Evolutionary conservation across 2,329 filamentous ascomycete genomes (phyloP), one percentile per base, ranked within the genome.

Genomic region (Talaromyces sp.): DNA sequence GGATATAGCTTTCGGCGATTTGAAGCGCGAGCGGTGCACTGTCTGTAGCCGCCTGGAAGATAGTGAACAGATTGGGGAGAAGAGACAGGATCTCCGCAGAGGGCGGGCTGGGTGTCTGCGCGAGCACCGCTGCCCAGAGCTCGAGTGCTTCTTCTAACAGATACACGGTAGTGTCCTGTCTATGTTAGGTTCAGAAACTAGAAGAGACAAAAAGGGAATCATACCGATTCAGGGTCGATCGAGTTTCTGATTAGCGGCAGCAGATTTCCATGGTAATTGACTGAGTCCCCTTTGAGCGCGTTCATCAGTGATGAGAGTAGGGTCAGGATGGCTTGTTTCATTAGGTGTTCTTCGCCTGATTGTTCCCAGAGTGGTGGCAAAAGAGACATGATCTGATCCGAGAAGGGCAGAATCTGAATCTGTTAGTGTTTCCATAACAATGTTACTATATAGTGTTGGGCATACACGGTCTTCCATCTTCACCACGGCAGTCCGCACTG

Each of bases 61-160:
- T 80, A 0, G 86, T 86, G 15, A 92, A 83, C 1, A 85, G 81
- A 53, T 82, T 77, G n/a, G 85, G 82, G 2, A 86, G 82, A 39
- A 93, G 80, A 3, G 81, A 78, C 4, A 89, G 73, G n/a, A 93
- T 77, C 15, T 87, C 85, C 0, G 81, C 76, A 0, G 85, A 82
- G 15, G 75, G 77, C 0, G 89, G 87, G 13, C 85, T 77, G 8
- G 83, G 81, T 62, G 87, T 88, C 68, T 91, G 86, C 64, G 81
- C 81, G 42, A 93, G 75, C 11, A 97, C 86, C 1, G 89, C 85
- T 36, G 84, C 83, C 93, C 93, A 98, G 3, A 99, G 84, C 60
- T 97, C 93, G 15, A 98, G 80, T 0, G 92, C 91, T 72, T 99
- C 95, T 64, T 98, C 95, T 13, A 96, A 85, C 11, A 99, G 84